Conservation (phyloP, 1,284 basidiomycete genomes). For the Moesziomyces parantarcticus region DNA sequence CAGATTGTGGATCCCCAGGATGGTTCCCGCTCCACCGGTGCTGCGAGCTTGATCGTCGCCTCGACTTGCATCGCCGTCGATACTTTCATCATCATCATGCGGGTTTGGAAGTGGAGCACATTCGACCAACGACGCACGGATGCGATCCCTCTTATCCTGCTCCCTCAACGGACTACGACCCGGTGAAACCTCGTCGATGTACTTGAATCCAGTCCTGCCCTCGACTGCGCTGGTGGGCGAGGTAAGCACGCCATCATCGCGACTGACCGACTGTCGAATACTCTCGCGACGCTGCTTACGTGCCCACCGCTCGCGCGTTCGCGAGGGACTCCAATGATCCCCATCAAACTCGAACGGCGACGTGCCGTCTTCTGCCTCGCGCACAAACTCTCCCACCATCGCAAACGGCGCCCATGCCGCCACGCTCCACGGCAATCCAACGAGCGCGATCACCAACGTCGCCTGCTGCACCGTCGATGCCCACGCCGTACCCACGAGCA, state of each 20-base stretch:
- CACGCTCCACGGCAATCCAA: constrained; percentile 65
- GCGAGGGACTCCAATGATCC: constrained; percentile 45
- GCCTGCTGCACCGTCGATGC: constrained; percentile 39
- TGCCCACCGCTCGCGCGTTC: constrained; percentile 16
- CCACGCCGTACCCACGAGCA: constrained; percentile 50
- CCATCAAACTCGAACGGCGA: constrained; percentile 47
- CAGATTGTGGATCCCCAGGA: constrained; percentile 93
- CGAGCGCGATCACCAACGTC: constrained; percentile 55
- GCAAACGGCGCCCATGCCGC: constrained; percentile 66
- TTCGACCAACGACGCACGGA: constrained; percentile 41
- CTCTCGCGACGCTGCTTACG: constrained; percentile 15
- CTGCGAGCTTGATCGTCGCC: not conserved
- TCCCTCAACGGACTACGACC: not conserved
- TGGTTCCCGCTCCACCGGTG: constrained; percentile 79
- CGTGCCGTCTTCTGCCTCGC: constrained; percentile 56
- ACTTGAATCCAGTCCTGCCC: constrained; percentile 15
- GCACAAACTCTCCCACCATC: constrained; percentile 62
- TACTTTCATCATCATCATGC: constrained; percentile 1
- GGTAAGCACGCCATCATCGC: not conserved
- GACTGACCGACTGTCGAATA: constrained; percentile 1
- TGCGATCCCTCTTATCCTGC: constrained; percentile 20
- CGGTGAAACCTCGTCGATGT: constrained; percentile 13
- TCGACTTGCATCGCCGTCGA: not conserved
- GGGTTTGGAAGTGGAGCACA: constrained; percentile 34
- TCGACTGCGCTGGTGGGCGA: not conserved